Evolutionary conservation across 2,329 filamentous ascomycete genomes (phyloP).

Genomic region (Microdochium paspali): DNA sequence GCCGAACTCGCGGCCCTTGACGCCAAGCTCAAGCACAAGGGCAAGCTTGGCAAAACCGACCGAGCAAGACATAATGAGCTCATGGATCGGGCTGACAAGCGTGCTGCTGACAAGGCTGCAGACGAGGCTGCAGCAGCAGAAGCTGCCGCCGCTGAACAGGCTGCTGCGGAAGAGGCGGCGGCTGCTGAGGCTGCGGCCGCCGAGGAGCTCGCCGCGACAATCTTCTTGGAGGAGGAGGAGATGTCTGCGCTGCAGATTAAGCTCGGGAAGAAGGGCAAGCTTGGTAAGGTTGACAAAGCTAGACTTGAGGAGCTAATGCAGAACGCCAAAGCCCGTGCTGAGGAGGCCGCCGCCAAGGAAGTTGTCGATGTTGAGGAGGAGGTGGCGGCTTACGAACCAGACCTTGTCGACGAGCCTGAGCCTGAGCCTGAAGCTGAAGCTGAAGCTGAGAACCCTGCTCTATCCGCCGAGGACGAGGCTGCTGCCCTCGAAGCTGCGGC

Average conservation of each 20-base stretch:
- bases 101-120: slow-evolving; percentile 21
- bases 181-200: slow-evolving; percentile 17
- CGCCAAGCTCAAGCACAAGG: slow-evolving; percentile 22
- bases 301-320: slow-evolving; percentile 24
- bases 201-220: slow-evolving; percentile 11
- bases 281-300: slow-evolving; percentile 17
- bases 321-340: slow-evolving; percentile 25
- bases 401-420: slow-evolving; percentile 10
- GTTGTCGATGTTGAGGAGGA: slow-evolving; percentile 15
- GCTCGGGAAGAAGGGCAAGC: slow-evolving; percentile 13
- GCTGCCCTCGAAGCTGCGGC: not conserved
- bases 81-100: slow-evolving; percentile 29
- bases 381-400: slow-evolving; percentile 22
- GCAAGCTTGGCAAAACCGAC: slow-evolving; percentile 25
- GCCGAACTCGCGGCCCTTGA: slow-evolving; percentile 28
- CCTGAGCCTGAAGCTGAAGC: slow-evolving; percentile 8
- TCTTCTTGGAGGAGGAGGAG: slow-evolving; percentile 30
- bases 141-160: slow-evolving; percentile 7
- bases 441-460: slow-evolving; percentile 16
- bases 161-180: slow-evolving; percentile 11
- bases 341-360: slow-evolving; percentile 17
- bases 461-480: slow-evolving; percentile 8
- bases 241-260: slow-evolving; percentile 18
- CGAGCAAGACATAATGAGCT: slow-evolving; percentile 35
- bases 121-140: slow-evolving; percentile 27